phyloP scores from a whole-genome alignment of 371 early-diverging fungal genomes.

The Lichtheimia corymbifera region DNA sequence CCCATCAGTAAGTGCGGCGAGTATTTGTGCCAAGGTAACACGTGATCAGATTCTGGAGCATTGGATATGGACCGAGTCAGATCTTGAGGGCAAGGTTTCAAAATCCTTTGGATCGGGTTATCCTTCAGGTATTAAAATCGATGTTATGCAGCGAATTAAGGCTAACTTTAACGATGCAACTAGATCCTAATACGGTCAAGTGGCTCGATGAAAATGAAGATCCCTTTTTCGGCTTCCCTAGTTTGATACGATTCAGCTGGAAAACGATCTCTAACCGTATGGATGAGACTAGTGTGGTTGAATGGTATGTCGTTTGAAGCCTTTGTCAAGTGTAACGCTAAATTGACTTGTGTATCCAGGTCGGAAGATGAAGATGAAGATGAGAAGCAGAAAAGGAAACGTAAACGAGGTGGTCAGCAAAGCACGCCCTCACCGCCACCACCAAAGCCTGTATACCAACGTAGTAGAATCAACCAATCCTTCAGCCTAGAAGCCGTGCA shows the following conservation, averaged over 20 bases:
- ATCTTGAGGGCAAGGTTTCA: conserved; percentile 40
- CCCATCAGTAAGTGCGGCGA: conserved; percentile 98
- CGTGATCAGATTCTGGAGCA: conserved; percentile 84
- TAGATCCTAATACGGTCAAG: conserved; percentile 90
- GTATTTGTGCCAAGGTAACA: conserved; percentile 98
- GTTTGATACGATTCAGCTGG: conserved; percentile 96
- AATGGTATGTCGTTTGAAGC: conserved; percentile 34
- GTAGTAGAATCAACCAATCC: conserved; percentile 15
- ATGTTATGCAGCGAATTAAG: neutral
- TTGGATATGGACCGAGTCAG: conserved; percentile 83
- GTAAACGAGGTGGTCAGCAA: conserved; percentile 9
- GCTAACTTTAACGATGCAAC: neutral
- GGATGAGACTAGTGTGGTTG: conserved; percentile 46
- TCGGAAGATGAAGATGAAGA: conserved; percentile 32
- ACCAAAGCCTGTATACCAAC: neutral
- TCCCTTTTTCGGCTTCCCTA: conserved; percentile 92
- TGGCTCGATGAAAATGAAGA: conserved; percentile 89
- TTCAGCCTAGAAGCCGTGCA: conserved; percentile 13
- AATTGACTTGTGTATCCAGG: conserved; percentile 7
- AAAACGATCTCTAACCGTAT: conserved; percentile 81
- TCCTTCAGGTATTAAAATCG: conserved; percentile 68
- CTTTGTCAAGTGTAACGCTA: neutral
- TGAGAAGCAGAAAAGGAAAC: conserved; percentile 9
- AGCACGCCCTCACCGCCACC: neutral
- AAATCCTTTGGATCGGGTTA: conserved; percentile 95